Conservation (phyloP, 1,139 yeast species). For the Kodamaea sp. region DNA sequence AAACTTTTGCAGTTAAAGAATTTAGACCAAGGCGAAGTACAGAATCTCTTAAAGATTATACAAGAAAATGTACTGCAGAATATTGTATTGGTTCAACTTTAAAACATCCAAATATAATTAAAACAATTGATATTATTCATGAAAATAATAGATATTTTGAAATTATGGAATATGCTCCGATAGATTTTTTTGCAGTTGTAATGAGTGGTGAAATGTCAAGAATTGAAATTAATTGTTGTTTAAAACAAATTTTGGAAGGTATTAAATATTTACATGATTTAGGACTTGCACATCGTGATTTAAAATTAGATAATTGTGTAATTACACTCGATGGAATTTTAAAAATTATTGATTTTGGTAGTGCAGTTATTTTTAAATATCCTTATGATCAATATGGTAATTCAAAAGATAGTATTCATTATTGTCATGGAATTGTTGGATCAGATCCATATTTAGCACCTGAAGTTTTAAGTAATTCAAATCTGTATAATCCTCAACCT, state of each 20-base stretch:
- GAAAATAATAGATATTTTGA: conserved; percentile 86
- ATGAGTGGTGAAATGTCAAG: conserved; percentile 93
- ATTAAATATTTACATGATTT: conserved; percentile 78
- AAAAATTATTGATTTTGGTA: conserved; percentile 92
- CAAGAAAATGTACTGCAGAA: conserved; percentile 95
- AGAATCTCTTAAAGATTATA: conserved; percentile 84
- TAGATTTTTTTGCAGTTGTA: conserved; percentile 93
- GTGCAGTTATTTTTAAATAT: conserved; percentile 89
- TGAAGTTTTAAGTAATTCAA: conserved; percentile 70
- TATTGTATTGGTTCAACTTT: conserved; percentile 95
- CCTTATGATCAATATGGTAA: conserved; percentile 65
- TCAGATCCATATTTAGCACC: conserved; percentile 98
- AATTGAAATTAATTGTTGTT: conserved; percentile 82
- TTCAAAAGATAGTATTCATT: conserved; percentile 57
- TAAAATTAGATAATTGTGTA: conserved; percentile 93
- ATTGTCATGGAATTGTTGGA: conserved; percentile 93
- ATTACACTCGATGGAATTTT: conserved; percentile 81
- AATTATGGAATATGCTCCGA: conserved; percentile 97
- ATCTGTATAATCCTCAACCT: conserved; percentile 83
- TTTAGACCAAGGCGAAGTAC: conserved; percentile 82
- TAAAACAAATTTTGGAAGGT: conserved; percentile 82
- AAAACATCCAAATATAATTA: conserved; percentile 90
- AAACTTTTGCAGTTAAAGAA: conserved; percentile 94
- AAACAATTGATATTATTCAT: conserved; percentile 86
- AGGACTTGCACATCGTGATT: conserved; percentile 94